A percentile compares a stretch with the other conserved stretches of the same genome.
phyloP scores from a whole-genome alignment of 2,329 filamentous ascomycete species.

The Phyllosticta ampelicida region DNA sequence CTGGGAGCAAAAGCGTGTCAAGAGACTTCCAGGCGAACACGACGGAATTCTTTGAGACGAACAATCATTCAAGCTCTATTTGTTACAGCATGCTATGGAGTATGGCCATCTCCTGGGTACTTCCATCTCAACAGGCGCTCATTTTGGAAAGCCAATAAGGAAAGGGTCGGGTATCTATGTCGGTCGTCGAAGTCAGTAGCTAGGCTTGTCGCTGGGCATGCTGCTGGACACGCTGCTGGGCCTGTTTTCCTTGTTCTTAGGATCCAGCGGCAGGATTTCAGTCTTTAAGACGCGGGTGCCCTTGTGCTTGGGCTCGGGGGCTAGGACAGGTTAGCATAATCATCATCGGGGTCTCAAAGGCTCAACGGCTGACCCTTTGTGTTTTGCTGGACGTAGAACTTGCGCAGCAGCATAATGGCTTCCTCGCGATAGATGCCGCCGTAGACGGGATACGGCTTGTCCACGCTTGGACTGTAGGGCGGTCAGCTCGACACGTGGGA shows the following conservation, averaged over 20 bases:
- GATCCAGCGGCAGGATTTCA: conserved; percentile 35
- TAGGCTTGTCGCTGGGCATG: neutral
- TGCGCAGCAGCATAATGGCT: conserved; percentile 79
- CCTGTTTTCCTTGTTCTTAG: neutral
- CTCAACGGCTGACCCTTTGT: conserved; percentile 54
- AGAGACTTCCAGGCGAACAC: conserved; percentile 78
- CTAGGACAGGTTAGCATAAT: conserved; percentile 24
- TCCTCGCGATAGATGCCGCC: conserved; percentile 85
- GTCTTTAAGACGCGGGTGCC: conserved; percentile 54
- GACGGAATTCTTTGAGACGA: conserved; percentile 58
- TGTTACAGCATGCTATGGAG: neutral
- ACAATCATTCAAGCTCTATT: neutral
- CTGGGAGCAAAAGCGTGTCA: conserved; percentile 94
- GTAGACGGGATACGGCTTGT: conserved; percentile 69
- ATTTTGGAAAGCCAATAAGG: neutral
- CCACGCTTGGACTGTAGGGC: conserved; percentile 50
- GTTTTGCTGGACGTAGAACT: conserved; percentile 98
- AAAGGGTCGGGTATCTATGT: conserved; percentile 4
- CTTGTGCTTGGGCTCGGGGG: conserved; percentile 54
- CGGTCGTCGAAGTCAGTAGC: neutral
- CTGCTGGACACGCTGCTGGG: neutral
- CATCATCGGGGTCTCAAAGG: neutral
- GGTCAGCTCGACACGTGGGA: conserved; percentile 12
- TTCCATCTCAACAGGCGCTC: conserved; percentile 2
- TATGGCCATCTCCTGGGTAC: neutral